These are phyloP conservation scores for Leucogyrophana mollusca DNA, from an alignment of 768 basidiomycete species.

Conservation along the genomic window DNA sequence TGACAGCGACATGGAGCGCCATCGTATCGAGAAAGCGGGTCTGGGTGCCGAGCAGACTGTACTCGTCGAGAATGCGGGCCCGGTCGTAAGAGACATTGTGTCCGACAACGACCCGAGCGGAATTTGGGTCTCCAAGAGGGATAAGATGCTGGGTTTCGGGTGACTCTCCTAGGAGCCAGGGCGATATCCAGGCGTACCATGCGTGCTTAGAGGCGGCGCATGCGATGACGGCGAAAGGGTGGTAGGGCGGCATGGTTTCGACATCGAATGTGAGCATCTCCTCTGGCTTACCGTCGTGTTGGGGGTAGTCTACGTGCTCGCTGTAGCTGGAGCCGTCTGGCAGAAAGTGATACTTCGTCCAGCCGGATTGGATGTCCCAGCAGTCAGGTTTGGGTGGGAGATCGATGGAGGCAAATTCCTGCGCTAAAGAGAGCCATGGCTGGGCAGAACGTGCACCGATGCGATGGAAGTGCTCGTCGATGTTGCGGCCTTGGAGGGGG, in stretches of 20 bases:
- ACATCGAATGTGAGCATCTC: constrained; percentile 88
- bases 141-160: constrained; percentile 65
- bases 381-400: constrained; percentile 62
- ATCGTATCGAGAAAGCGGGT: constrained; percentile 93
- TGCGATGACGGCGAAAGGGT: constrained; percentile 85
- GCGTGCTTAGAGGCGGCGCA: constrained; percentile 78
- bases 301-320: constrained; percentile 68
- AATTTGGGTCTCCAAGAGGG: constrained; percentile 57
- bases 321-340: constrained; percentile 76
- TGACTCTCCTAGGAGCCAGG: constrained; percentile 77
- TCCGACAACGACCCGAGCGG: constrained; percentile 74
- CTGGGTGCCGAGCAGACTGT: constrained; percentile 59
- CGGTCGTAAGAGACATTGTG: constrained; percentile 97
- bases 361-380: constrained; percentile 67
- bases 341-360: constrained; percentile 80
- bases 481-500: constrained; percentile 72
- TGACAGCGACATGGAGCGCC: constrained; percentile 90
- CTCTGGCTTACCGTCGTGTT: constrained; percentile 62
- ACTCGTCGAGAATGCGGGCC: constrained; percentile 80
- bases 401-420: constrained; percentile 46
- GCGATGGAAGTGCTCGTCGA: constrained; percentile 87
- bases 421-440: constrained; percentile 76
- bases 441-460: constrained; percentile 69
- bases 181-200: constrained; percentile 97
- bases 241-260: constrained; percentile 84